Base-by-base conservation (phyloP, 768 basidiomycete genomes). In the Pleurotus giganteus region DNA sequence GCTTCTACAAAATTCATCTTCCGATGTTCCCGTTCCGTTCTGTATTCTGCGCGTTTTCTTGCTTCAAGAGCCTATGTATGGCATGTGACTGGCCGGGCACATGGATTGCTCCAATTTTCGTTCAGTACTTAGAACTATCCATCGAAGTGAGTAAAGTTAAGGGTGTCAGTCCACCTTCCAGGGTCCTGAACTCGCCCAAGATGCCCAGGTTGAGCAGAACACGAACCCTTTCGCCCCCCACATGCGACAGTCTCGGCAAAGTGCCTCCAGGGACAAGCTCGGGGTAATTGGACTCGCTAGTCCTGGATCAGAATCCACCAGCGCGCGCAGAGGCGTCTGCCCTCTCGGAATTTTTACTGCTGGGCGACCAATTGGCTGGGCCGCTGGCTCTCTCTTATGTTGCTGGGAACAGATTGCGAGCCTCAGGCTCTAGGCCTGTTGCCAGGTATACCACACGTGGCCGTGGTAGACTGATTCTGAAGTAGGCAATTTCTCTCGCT, bases 401-500 rank as follows among this genome's bases (percentile, higher is more conserved):
- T 23, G 26, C 46, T 32, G 27, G 46, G 49, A 37, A 51, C 36
- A 37, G 23, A 15, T 26, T 23, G 31, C 11, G 34, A 3, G 34
- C 32, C 19, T 12, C 7, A 7, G 13, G 7, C n/a, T 12, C 39
- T 51, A 36, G 31, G 29, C 31, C 32, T 36, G 49, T 51, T 51
- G 49, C 49, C n/a, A 51, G 49, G 49, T 37, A 51, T 15, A 51
- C 34, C n/a, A 9, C 49, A 51, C 49, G 49, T 51, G 49, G 49
- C 21, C 4, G 6, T 41, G 17, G 24, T 7, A 27, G 44, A 45
- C 44, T 13, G 23, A 51, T 51, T n/a, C n/a, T n/a, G 21, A 31
- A 34, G 49, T 21, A 36, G 29, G 32, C 15, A 19, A 19, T 51
- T 37, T 51, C 49, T 24, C 49, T 34, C 49, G 23, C 34, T 51